Base-by-base conservation (phyloP, 2,329 filamentous ascomycete genomes). In the Rhynchosporium secalis region DNA sequence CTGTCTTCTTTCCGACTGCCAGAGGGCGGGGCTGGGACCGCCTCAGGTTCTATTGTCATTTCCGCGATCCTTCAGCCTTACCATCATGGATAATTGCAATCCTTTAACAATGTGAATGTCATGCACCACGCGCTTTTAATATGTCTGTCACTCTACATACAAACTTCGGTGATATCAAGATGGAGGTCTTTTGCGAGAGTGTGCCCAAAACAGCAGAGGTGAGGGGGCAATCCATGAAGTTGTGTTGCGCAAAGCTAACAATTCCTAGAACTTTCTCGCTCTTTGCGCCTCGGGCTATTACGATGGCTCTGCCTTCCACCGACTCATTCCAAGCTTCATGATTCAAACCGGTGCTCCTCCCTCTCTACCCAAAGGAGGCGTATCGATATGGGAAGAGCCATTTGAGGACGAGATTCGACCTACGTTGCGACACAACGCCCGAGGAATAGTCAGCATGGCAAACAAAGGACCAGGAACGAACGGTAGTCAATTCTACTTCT, bases 151-250 rank as follows among this genome's bases (percentile, higher is more conserved):
- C 86, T 10, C 83, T 99, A 13, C 92, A 97, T 77, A 99, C 95
- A 56, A 91, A 87, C 56, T 83, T 89, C 58, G 95, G 95, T 74
- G 89, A 95, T 77, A 83, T 99, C 75, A 99, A 98, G 79, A 85
- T 98, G 71, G 95, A 98, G 77, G 81, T 99, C 69, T 98, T 97
- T 79, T 98, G 94, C 80, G 92, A 97, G 76, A 88, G 90, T 70
- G 92, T 96, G 38, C 95, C 95, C 66, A 93, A 94, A 76, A 96
- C 95, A 0, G 89, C 92, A 66, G 91, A 96, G 79, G 89, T 89
- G 78, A 61, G 78, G 70, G 20, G 20, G 20, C 20, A 33, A 51
- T 26, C 26, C n/a, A 15, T 15, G 8, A 10, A 54, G 38, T 5
- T 45, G 9, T 45, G n/a, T 36, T 54, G 47, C 13, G 46, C 59